Evolutionary conservation across 2,329 filamentous ascomycete species (phyloP).

Genomic region (Talaromyces albobiverticillius): DNA sequence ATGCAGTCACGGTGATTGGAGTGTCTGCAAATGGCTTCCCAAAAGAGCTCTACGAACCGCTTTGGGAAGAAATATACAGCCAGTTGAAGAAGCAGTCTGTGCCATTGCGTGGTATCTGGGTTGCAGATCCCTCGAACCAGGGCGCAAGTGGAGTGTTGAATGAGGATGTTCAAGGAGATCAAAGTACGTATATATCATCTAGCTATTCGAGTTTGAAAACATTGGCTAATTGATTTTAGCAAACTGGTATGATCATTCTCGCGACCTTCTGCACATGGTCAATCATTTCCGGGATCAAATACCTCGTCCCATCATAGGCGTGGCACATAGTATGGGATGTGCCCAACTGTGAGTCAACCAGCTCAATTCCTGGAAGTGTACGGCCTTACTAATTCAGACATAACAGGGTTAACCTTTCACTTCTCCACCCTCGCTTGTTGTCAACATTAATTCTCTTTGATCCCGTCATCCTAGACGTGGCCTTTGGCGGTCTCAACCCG

Average conservation of each 20-base stretch:
- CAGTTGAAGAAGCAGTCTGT: slow-evolving; percentile 54
- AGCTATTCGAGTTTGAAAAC: neutral
- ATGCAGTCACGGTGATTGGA: slow-evolving; percentile 16
- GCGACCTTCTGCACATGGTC: slow-evolving; percentile 66
- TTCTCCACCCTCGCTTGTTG: slow-evolving; percentile 2
- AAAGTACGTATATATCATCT: slow-evolving; percentile 33
- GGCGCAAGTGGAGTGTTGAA: slow-evolving; percentile 72
- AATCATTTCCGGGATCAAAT: slow-evolving; percentile 28
- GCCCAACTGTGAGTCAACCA: slow-evolving; percentile 50
- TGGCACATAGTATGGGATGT: slow-evolving; percentile 84
- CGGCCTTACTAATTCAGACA: neutral
- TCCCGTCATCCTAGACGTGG: neutral
- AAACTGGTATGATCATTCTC: slow-evolving; percentile 72
- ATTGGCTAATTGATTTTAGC: slow-evolving; percentile 40
- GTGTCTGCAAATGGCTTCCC: slow-evolving; percentile 16
- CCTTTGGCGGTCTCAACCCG: neutral
- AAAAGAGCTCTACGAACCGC: slow-evolving; percentile 78
- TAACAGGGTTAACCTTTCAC: neutral
- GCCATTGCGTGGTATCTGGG: slow-evolving; percentile 73
- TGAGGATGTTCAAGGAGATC: slow-evolving; percentile 68
- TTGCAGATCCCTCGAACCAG: slow-evolving; percentile 75
- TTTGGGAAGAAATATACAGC: slow-evolving; percentile 73
- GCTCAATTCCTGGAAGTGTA: neutral
- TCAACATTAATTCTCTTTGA: slow-evolving; percentile 2
- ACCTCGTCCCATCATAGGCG: slow-evolving; percentile 63